Evolutionary conservation across 352 stramenopile genomes (phyloP).

Genomic region (Phytopythium delawarense): DNA sequence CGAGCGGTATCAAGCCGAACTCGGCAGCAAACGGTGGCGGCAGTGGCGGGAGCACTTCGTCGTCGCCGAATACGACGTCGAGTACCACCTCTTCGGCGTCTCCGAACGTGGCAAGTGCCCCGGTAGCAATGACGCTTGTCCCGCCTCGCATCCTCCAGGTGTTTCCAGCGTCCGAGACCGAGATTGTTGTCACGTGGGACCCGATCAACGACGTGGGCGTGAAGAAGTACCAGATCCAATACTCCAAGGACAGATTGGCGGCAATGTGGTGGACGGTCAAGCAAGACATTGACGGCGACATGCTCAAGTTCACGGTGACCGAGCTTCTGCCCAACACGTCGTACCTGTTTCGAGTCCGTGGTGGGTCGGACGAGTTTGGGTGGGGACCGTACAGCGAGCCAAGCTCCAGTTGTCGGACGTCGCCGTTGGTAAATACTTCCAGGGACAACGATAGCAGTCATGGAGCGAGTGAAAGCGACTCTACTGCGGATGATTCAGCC

Average conservation of each 20-base stretch:
- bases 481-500: not conserved
- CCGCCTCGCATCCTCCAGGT: constrained; percentile 57
- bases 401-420: constrained; percentile 60
- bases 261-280: constrained; percentile 81
- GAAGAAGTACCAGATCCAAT: constrained; percentile 80
- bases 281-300: constrained; percentile 54
- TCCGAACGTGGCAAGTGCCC: not conserved
- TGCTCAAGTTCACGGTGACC: constrained; percentile 44
- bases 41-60: constrained; percentile 12
- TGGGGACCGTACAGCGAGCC: constrained; percentile 78
- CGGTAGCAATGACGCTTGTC: constrained; percentile 11
- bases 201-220: constrained; percentile 48
- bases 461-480: constrained; percentile 20
- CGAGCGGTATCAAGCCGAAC: constrained; percentile 30
- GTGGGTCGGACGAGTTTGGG: constrained; percentile 36
- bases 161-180: constrained; percentile 47
- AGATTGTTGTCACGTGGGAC: constrained; percentile 76
- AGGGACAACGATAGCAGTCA: constrained; percentile 10
- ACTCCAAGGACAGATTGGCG: constrained; percentile 69
- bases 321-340: constrained; percentile 54
- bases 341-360: constrained; percentile 76
- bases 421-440: constrained; percentile 6
- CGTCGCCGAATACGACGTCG: constrained; percentile 10
- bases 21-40: constrained; percentile 1
- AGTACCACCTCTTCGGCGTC: constrained; percentile 10